Evolutionary conservation across 2,329 filamentous ascomycete genomes (phyloP).

Genomic region (Ophiocordyceps sinensis): DNA sequence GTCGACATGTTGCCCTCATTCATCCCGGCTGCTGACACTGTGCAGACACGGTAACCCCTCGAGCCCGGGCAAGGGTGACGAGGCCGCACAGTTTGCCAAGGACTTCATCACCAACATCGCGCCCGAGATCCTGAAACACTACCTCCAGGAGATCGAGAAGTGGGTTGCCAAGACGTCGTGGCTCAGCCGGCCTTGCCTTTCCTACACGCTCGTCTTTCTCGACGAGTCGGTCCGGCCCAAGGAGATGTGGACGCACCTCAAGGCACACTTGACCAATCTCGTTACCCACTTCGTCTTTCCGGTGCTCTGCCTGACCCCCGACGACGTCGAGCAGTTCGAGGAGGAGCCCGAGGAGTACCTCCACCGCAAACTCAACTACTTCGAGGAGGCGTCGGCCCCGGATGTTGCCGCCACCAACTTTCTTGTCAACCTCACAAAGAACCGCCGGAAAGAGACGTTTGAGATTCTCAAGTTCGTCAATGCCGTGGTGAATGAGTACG

Average conservation of each 20-base stretch:
- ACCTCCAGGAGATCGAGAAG: slow-evolving; percentile 87
- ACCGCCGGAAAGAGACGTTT: slow-evolving; percentile 88
- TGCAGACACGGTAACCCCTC: slow-evolving; percentile 77
- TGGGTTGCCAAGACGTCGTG: slow-evolving; percentile 92
- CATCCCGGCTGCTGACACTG: not conserved
- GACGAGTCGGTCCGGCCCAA: slow-evolving; percentile 97
- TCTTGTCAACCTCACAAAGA: slow-evolving; percentile 85
- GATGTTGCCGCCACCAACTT: slow-evolving; percentile 96
- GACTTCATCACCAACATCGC: slow-evolving; percentile 84
- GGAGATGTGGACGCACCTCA: slow-evolving; percentile 88
- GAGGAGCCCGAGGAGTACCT: slow-evolving; percentile 93
- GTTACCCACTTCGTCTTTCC: slow-evolving; percentile 94
- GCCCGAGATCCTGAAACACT: slow-evolving; percentile 90
- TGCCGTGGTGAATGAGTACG: slow-evolving; percentile 84
- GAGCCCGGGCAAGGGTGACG: slow-evolving; percentile 58
- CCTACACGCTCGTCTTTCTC: slow-evolving; percentile 85
- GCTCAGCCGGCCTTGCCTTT: slow-evolving; percentile 88
- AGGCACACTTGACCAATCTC: slow-evolving; percentile 83
- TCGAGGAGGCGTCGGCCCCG: slow-evolving; percentile 89
- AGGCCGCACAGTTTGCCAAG: slow-evolving; percentile 73
- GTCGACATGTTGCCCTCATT: slow-evolving; percentile 7
- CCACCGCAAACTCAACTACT: slow-evolving; percentile 94
- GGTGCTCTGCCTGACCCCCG: slow-evolving; percentile 78
- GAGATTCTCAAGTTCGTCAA: slow-evolving; percentile 93
- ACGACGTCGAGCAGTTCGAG: slow-evolving; percentile 88